Conservation (phyloP, 306 rosid genomes). For the Lathyrus aphaca region DNA sequence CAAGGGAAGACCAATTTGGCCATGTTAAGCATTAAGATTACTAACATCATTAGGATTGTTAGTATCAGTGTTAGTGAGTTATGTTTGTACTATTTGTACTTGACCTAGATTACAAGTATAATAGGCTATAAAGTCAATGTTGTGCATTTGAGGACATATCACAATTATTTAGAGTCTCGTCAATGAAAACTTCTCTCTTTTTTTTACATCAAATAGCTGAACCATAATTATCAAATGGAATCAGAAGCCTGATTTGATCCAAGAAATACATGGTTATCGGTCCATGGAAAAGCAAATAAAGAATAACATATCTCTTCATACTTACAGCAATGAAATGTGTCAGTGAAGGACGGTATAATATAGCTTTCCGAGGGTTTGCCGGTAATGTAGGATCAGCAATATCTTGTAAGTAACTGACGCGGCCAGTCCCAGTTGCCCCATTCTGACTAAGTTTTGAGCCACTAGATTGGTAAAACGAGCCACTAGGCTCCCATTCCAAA, state of each 20-base stretch:
- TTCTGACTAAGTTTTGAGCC: slow-evolving; percentile 63
- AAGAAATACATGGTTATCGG: neutral
- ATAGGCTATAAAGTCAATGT: neutral
- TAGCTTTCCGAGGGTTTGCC: slow-evolving; percentile 84
- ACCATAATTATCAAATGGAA: neutral
- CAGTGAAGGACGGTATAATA: slow-evolving; percentile 78
- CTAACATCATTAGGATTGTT: neutral
- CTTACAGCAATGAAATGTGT: slow-evolving; percentile 95
- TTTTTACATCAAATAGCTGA: slow-evolving; percentile 22
- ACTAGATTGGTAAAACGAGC: slow-evolving; percentile 74
- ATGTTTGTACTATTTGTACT: slow-evolving; percentile 7
- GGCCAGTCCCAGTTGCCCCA: slow-evolving; percentile 64
- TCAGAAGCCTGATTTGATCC: neutral
- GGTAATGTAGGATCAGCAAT: slow-evolving; percentile 92
- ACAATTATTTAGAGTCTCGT: neutral
- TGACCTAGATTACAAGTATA: slow-evolving; percentile 8
- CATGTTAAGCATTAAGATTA: neutral
- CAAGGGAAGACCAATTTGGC: neutral
- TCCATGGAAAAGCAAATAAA: slow-evolving; percentile 25
- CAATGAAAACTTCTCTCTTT: neutral
- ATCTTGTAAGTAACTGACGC: slow-evolving; percentile 74
- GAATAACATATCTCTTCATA: slow-evolving; percentile 36
- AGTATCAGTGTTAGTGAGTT: neutral
- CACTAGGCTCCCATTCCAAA: slow-evolving; percentile 98
- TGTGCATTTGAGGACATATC: slow-evolving; percentile 3